These are phyloP conservation scores for Nepenthes gracilis DNA, from an alignment of 148 eudicot species.

Conservation along the genomic window DNA sequence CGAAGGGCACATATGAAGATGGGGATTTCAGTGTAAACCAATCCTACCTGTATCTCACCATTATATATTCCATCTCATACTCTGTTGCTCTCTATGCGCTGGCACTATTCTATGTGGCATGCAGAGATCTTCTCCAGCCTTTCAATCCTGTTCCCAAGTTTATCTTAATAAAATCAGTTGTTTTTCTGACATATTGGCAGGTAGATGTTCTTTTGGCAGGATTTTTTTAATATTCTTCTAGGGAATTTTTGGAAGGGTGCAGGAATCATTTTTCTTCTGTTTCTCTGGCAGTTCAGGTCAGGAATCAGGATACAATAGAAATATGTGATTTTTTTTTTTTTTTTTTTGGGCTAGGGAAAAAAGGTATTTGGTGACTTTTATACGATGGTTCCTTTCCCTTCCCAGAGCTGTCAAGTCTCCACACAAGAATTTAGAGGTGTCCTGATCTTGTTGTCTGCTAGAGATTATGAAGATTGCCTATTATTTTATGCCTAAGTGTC, in stretches of 20 bases:
- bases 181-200: constrained; percentile 99
- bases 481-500: no score
- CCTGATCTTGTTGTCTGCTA: no score
- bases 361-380: no score
- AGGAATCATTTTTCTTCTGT: neutral
- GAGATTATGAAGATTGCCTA: no score
- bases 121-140: constrained; percentile 91
- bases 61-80: constrained; percentile 83
- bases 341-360: no score
- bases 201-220: constrained; percentile 14
- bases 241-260: neutral
- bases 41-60: constrained; percentile 88
- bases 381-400: no score
- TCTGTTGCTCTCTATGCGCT: constrained; percentile 82
- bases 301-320: no score
- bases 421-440: no score
- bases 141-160: constrained; percentile 98
- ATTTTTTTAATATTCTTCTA: neutral
- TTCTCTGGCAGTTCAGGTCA: no score
- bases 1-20: constrained; percentile 84
- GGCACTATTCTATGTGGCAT: constrained; percentile 90
- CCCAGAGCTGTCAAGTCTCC: no score
- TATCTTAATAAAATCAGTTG: constrained; percentile 86
- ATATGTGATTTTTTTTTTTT: no score
- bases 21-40: constrained; percentile 83